A percentile compares a stretch with the other conserved stretches of the same genome.
Conservation (phyloP, 148 eudicot genomes). For the Vaccinium vitisidaea region DNA sequence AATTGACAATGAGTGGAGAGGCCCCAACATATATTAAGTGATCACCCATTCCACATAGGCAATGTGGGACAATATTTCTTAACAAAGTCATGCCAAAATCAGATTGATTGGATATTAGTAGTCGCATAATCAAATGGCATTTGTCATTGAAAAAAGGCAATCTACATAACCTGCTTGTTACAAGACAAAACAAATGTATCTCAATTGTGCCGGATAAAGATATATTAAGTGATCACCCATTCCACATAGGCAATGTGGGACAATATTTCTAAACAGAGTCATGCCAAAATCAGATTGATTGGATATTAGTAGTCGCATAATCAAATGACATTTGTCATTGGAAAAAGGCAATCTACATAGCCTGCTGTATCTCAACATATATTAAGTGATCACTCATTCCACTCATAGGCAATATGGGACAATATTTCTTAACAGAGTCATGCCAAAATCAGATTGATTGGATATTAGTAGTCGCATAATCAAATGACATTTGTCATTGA, state of each 20-base stretch:
- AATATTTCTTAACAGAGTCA: too few species aligned
- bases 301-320: not conserved
- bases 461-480: not conserved
- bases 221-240: too few species aligned
- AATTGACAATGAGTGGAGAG: too few species aligned
- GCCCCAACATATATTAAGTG: too few species aligned
- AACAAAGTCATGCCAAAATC: too few species aligned
- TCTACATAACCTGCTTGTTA: not conserved
- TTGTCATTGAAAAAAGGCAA: not conserved
- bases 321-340: not conserved
- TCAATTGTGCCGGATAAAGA: not conserved
- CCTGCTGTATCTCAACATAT: not conserved
- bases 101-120: not conserved
- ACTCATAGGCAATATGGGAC: too few species aligned
- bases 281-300: not conserved
- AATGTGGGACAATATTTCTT: too few species aligned
- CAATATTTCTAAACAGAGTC: too few species aligned
- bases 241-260: too few species aligned
- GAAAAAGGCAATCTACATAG: not conserved
- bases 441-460: not conserved
- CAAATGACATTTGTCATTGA: not conserved
- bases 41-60: too few species aligned
- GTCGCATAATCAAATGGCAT: not conserved
- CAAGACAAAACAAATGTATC: not conserved
- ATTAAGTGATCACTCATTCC: too few species aligned